Base-by-base conservation (phyloP, 805 yeast genomes). In the Candida nitratophila region DNA sequence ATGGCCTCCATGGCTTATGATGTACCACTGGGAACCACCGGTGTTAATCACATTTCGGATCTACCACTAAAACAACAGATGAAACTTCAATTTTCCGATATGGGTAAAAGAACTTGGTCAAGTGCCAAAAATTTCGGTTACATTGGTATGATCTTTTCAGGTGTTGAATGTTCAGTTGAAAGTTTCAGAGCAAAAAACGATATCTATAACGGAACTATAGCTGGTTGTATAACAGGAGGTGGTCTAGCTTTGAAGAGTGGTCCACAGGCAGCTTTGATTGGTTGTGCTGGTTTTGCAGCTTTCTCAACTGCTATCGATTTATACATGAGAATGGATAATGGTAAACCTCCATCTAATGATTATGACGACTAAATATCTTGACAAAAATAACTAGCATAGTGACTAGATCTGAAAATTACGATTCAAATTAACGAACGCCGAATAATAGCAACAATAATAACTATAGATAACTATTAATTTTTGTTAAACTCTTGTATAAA, bases 251-350 rank as follows among this genome's bases (percentile, higher is more conserved):
- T 86, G 53, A 87, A 85, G 59, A 79, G 93, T 40, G 99, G 99
- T 1, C 99, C 99, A 1, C 89, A 83, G 55, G 95, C 96, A 26
- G 93, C 96, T 0, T 55, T 81, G 22, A 61, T 90, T 46, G 99
- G 99, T 1, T 93, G 98, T 71, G 96, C 95, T 24, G 99, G 97
- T 9, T 93, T 93, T 69, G 97, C 98, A 2, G 96, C 93, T 8
- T 93, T 93, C 63, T 83, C 95, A 44, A 81, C 88, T 4, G 96
- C 95, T 7, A 79, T 90, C 47, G 96, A 90, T 60, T 61, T 85
- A 51, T 90, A 90, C 56, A 74, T 90, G 83, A 77, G 90, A 53
- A 79, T 86, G 54, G 97, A 89, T 52, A 75, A 82, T 59, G 81
- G 82, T 3, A 76, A 76, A 40, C 97, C 98, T 21, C 97, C 98